These are phyloP conservation scores for Zanthoxylum bungeanum DNA, from an alignment of 345 rosid genomes.

Conservation along the genomic window DNA sequence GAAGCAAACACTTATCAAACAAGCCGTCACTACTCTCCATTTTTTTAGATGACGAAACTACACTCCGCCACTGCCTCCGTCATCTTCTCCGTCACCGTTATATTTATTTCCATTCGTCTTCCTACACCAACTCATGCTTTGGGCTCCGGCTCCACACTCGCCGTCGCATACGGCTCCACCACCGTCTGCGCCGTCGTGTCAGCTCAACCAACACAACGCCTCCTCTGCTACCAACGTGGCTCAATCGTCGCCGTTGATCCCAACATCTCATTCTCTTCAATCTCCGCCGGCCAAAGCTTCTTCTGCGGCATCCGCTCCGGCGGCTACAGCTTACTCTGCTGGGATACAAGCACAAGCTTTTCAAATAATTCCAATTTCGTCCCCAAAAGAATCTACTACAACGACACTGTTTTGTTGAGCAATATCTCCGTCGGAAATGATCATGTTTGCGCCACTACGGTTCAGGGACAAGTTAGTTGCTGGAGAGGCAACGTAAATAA, in stretches of 20 bases:
- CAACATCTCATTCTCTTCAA: conserved; percentile 50
- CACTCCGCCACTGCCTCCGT: conserved; percentile 8
- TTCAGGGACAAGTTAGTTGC: conserved; percentile 41
- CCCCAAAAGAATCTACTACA: conserved; percentile 50
- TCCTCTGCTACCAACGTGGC: conserved; percentile 44
- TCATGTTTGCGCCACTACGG: conserved; percentile 64
- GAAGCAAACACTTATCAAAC: conserved; percentile 36
- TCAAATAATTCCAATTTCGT: conserved; percentile 1
- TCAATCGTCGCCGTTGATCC: conserved; percentile 34
- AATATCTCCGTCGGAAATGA: conserved; percentile 55
- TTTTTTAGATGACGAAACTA: conserved; percentile 49
- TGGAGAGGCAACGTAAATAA: conserved; percentile 39
- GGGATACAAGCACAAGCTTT: conserved; percentile 34
- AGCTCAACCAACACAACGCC: conserved; percentile 29
- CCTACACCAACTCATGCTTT: conserved; percentile 30
- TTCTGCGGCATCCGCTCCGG: conserved; percentile 73
- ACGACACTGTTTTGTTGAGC: conserved; percentile 33
- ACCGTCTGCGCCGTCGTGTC: conserved; percentile 69
- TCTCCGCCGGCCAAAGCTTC: conserved; percentile 59
- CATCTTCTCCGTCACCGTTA: conserved; percentile 9
- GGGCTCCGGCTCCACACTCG: conserved; percentile 73
- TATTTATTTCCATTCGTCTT: conserved; percentile 7
- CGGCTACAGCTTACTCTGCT: conserved; percentile 60
- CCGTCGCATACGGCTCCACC: conserved; percentile 48
- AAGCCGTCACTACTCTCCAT: conserved; percentile 26